Evolutionary conservation across 306 rosid species (phyloP), one percentile per base, ranked within the genome.

Genomic region (Glycyrrhiza uralensis): DNA sequence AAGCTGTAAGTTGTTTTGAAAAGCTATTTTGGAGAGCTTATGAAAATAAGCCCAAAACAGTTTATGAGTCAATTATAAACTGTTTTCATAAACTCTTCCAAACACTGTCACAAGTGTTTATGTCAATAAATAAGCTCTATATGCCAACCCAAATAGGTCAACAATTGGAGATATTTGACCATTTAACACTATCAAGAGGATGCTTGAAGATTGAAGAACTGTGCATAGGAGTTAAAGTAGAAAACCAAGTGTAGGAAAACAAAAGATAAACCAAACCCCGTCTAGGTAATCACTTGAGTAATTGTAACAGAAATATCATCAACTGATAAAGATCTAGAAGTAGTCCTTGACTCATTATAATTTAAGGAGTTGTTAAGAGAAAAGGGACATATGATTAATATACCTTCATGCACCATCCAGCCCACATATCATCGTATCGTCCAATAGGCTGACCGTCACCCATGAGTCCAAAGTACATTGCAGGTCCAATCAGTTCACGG

Each of bases 361-460:
- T 46, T 54, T 11, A 23, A 20, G 23, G 73, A 30, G 14, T 51
- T 50, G 59, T 18, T 24, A 32, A 62, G 7, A 72, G n/a, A 47
- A 13, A 61, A 65, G 9, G 56, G 57, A 36, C 17, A 26, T 0
- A 42, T 38, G 39, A 80, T 24, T 15, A 32, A 46, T 11, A 30
- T 87, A 92, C 97, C 97, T 92, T 92, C 15, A 87, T 66, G 71
- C 97, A 92, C 97, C 97, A 92, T 22, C 97, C 97, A 55, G 97
- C 97, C 97, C 97, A 92, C 97, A 92, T 92, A 54, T 92, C 97
- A 20, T 92, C 96, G 11, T 89, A 92, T 30, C 97, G 91, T 52
- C 96, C 96, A 66, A 92, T 89, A 19, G 96, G 97, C 75, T 92
- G 97, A 76, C 97, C 97, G 55, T 92, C 97, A 73, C 97, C 97